Evolutionary conservation across 2,329 filamentous ascomycete genomes (phyloP), one percentile per base, ranked within the genome.

Genomic region (Trichoderma guizhouense): DNA sequence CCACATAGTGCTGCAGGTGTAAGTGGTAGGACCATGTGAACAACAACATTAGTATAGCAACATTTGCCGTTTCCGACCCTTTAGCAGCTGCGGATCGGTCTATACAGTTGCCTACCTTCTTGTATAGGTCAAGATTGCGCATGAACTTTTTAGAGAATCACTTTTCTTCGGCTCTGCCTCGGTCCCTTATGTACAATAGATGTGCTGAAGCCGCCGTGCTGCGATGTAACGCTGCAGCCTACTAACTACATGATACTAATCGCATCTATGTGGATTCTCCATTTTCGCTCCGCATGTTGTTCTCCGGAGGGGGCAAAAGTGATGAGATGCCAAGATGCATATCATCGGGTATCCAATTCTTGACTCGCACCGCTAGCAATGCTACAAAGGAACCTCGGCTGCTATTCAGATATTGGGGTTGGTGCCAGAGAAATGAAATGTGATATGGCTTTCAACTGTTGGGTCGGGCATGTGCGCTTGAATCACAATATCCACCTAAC

Each of bases 141-240:
- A 14, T n/a, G n/a, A 30, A n/a, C 26, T 12, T 28, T 53, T 36
- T 36, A 0, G 9, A 43, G 2, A 34, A 34, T 26, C 24, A 7
- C 24, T 34, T 4, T 66, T 62, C 21, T 55, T 69, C 57, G 66
- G 66, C 66, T 69, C 66, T 69, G 66, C 55, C 39, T 69, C 66
- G 66, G 66, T 53, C 55, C 9, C 9, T 62, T 51, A 43, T 43
- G 39, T 43, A n/a, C 0, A 43, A n/a, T 43, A 34, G n/a, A 57
- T 14, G 15, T 28, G 7, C 66, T 28, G 36, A 24, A 60, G 65
- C 28, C 36, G 11, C 24, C 36, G 26, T 0, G 55, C 36, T 69
- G 55, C 55, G 36, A 61, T 69, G 55, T 24, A 47, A 69, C 66
- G 26, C 66, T 69, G 32, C 66, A 61, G 66, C 55, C 55, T 69